Base-by-base conservation (phyloP, 495 filamentous ascomycete genomes). In the Trichoderma asperelloides region DNA sequence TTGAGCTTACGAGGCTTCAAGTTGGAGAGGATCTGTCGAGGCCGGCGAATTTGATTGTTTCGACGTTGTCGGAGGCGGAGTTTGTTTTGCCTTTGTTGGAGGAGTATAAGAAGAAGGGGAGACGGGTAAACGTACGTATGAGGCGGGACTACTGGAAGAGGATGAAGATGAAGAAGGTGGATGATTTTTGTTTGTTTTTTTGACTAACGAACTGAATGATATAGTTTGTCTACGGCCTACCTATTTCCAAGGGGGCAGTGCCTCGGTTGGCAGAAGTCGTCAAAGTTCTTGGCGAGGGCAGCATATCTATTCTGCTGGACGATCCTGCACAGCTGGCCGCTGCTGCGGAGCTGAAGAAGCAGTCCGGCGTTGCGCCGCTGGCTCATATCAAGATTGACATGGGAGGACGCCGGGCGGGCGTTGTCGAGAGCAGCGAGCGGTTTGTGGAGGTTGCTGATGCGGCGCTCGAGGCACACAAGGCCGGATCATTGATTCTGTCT, bases 341-440 rank as follows among this genome's bases (percentile, higher is more conserved):
- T 41, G 74, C 89, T 2, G 62, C 74, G 1, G 51, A 71, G 1
- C 78, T 87, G 55, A 68, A 72, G 45, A 67, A 71, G 5, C 55
- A 73, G 2, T 70, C 84, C 0, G 75, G 77, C 1, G 76, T 81
- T 68, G 69, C 80, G 0, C 83, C 82, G 16, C 77, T 78, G 9
- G 74, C 91, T 51, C 93, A 88, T 72, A 75, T 95, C 69, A 96
- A 95, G 68, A 83, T 96, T 16, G 91, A 96, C 74, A 87, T 88
- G 13, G 90, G 90, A 18, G 88, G 88, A 74, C 84, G 87, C 73
- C 89, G 92, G 4, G 91, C 91, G 1, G 92, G 92, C 33, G 77
- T 93, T 0, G 68, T 78, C 0, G 77, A 76, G 12, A 86, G 88
- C 69, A 70, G 74, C 0, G 70, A 73, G 0, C 73, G 93, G 0